Evolutionary conservation across 106 monocot species (phyloP).

Genomic region (Phalaenopsis equestris): DNA sequence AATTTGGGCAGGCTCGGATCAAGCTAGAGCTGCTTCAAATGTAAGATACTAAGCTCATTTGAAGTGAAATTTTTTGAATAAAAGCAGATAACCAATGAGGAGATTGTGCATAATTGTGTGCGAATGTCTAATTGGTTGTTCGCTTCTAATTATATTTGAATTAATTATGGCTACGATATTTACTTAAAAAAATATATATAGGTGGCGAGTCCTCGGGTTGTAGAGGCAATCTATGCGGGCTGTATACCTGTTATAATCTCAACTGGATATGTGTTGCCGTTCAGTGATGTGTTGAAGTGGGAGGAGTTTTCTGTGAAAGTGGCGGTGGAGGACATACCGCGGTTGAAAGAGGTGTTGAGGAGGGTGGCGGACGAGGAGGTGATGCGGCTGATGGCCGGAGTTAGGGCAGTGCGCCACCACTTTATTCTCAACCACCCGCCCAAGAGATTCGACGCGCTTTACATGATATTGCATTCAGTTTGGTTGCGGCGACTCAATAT

Average conservation of each 20-base stretch:
- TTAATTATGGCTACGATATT: too few relatives aligned
- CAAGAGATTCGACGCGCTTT: constrained; percentile 44
- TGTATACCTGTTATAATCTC: constrained; percentile 68
- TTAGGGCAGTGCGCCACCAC: constrained; percentile 38
- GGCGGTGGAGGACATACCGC: constrained; percentile 29
- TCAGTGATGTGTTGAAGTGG: constrained; percentile 58
- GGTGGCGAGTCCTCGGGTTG: constrained; percentile 67
- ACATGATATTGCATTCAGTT: constrained; percentile 67
- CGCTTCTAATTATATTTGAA: too few relatives aligned
- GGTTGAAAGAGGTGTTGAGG: constrained; percentile 36
- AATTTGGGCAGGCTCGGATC: too few relatives aligned
- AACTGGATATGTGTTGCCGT: constrained; percentile 42
- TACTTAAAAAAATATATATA: background rate
- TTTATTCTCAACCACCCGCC: constrained; percentile 47
- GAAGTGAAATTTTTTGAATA: too few relatives aligned
- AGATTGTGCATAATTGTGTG: too few relatives aligned
- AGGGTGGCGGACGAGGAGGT: constrained; percentile 28
- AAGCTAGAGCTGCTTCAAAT: too few relatives aligned
- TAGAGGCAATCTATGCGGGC: constrained; percentile 56
- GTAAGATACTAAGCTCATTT: too few relatives aligned
- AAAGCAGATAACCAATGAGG: too few relatives aligned
- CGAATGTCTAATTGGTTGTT: too few relatives aligned
- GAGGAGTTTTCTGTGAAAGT: constrained; percentile 53
- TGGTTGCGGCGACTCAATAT: constrained; percentile 59
- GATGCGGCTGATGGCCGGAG: constrained; percentile 28